Base-by-base conservation (phyloP, 73 alveolate species). In the Effrenium voratum region DNA sequence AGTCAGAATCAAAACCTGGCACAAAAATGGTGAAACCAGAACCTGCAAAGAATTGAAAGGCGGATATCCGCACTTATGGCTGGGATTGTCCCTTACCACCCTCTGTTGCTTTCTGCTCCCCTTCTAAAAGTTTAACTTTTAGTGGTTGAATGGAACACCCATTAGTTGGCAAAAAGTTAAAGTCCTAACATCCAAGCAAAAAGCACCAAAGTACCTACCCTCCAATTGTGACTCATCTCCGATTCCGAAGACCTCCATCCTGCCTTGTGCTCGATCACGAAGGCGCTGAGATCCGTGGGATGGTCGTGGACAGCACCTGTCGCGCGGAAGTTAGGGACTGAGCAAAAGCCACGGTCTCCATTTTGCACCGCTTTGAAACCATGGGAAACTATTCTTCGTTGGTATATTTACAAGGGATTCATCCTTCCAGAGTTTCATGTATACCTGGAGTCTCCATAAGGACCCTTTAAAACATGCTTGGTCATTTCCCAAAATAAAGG, bases 211-310 rank as follows among this genome's bases (percentile, higher is more conserved):
- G 38, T 60, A 19, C 75, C 34, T 6, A 19, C 13, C 75, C 10
- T 28, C 75, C 30, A 19, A 1, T 28, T 13, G 72, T 26, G 19
- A 13, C 0, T 57, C 72, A 1, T 8, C 34, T 57, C 72, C 30
- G 26, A 34, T 77, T 77, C 12, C 40, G 60, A 38, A 43, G 60
- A 41, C 83, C 34, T 72, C n/a, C 81, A 52, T 36, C 47, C 34
- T 47, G 86, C 96, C 96, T 90, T 90, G 96, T 90, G 81, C 73
- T 88, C 95, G 43, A 88, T 88, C 86, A 88, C 86, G 41, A 88
- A 88, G 45, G 95, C 95, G 73, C 95, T 88, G n/a, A 88, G 60
- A 40, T 88, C 95, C 30, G 95, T 88, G 52, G 95, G 95, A 22
- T 88, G 96, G 59, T 90, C 96, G 55, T 90, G 96, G 19, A 90